These are phyloP conservation scores for Ceratobasidium papillatum DNA, from an alignment of 1,284 basidiomycete genomes.

Conservation along the genomic window DNA sequence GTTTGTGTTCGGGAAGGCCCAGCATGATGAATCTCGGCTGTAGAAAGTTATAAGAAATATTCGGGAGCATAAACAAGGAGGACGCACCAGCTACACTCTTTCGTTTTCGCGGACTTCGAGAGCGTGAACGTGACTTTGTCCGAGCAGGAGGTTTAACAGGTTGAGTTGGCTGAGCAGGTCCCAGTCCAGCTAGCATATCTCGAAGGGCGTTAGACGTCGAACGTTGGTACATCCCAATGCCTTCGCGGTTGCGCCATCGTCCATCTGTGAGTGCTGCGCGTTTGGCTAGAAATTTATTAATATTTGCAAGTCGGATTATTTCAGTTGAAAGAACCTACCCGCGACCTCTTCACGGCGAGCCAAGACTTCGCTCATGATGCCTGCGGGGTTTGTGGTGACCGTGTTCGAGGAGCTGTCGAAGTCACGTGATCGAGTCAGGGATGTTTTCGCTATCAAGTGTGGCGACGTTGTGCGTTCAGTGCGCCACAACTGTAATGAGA, in stretches of 20 bases:
- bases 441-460: not conserved
- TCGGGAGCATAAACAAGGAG: not conserved
- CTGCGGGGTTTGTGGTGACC: slow-evolving; percentile 3
- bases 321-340: not conserved
- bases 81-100: not conserved
- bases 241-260: slow-evolving; percentile 38
- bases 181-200: slow-evolving; percentile 15
- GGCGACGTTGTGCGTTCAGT: not conserved
- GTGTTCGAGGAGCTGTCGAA: slow-evolving; percentile 7
- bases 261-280: slow-evolving; percentile 36
- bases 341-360: slow-evolving; percentile 23
- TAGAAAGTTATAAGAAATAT: not conserved
- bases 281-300: not conserved
- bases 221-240: slow-evolving; percentile 38
- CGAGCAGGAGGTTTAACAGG: slow-evolving; percentile 2
- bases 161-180: not conserved
- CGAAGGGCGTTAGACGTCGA: slow-evolving; percentile 35
- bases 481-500: not conserved
- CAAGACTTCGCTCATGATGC: not conserved
- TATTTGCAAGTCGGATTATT: not conserved
- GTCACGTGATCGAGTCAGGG: not conserved
- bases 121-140: slow-evolving; percentile 31
- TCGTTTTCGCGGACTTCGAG: slow-evolving; percentile 18
- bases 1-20: slow-evolving; percentile 1
- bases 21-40: not conserved